Conservation (phyloP, 1,284 basidiomycete species). For the Marasmius oreades region DNA sequence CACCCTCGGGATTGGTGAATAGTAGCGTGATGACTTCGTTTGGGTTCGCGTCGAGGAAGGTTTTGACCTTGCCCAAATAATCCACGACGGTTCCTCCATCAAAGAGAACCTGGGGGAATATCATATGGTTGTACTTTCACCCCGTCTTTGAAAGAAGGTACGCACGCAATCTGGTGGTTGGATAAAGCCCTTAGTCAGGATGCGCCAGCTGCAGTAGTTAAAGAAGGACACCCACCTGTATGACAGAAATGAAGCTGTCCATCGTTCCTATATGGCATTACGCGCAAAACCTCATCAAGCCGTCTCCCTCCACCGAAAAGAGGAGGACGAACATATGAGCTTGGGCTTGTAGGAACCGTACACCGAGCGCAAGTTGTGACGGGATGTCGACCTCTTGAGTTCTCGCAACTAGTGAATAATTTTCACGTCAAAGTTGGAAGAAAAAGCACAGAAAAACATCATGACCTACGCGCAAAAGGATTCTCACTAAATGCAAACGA, state of each 20-base stretch:
- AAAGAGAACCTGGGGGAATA: conserved; percentile 36
- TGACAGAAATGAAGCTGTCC: conserved; percentile 65
- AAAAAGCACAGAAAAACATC: too few species aligned
- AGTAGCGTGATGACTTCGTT: conserved; percentile 73
- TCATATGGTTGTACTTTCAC: not conserved
- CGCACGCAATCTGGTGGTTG: conserved; percentile 22
- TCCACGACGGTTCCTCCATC: conserved; percentile 62
- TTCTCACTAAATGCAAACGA: conserved; percentile 56
- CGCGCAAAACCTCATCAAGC: not conserved
- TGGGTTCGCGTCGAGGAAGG: conserved; percentile 66
- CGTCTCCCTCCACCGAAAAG: not conserved
- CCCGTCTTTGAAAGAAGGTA: not conserved
- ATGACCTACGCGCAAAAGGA: too few species aligned
- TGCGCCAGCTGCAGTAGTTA: not conserved
- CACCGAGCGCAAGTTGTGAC: conserved; percentile 61
- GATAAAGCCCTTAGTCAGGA: not conserved
- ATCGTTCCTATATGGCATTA: conserved; percentile 23
- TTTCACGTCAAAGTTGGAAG: conserved; percentile 39
- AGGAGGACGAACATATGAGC: conserved; percentile 42
- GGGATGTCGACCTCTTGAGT: conserved; percentile 60
- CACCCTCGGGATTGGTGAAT: conserved; percentile 67
- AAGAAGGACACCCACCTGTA: conserved; percentile 35
- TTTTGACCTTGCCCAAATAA: conserved; percentile 60
- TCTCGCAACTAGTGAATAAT: conserved; percentile 24
- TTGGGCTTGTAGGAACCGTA: conserved; percentile 73